These are phyloP conservation scores for Microthyrium microscopicum DNA, from an alignment of 2,329 filamentous ascomycete genomes.

Conservation along the genomic window DNA sequence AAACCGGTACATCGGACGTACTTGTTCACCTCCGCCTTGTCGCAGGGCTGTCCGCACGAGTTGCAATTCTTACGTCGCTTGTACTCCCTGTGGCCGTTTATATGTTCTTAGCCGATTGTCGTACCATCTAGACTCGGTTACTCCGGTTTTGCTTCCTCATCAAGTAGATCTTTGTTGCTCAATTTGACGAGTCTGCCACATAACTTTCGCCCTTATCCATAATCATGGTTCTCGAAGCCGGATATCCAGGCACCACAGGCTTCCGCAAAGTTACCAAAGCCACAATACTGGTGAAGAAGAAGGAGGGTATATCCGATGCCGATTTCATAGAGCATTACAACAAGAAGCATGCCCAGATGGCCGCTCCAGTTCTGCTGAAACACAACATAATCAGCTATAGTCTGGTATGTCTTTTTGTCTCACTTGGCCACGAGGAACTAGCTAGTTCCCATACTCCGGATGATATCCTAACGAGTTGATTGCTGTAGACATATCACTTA, in stretches of 20 bases:
- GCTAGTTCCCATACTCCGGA: background rate
- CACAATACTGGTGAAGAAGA: slow-evolving; percentile 30
- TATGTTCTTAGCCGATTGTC: too few species aligned
- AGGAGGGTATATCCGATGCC: slow-evolving; percentile 26
- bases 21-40: too few species aligned
- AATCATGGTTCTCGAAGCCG: slow-evolving; percentile 28
- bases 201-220: too few species aligned
- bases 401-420: slow-evolving; percentile 20
- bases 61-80: too few species aligned
- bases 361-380: slow-evolving; percentile 25
- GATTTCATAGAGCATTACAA: slow-evolving; percentile 31
- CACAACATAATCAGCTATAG: slow-evolving; percentile 29
- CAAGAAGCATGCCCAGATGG: slow-evolving; percentile 26
- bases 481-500: slow-evolving; percentile 28
- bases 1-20: too few species aligned
- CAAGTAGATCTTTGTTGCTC: too few species aligned
- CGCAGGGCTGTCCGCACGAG: too few species aligned
- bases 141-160: too few species aligned
- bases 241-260: slow-evolving; percentile 26
- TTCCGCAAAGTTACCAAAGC: slow-evolving; percentile 31
- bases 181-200: too few species aligned
- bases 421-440: too few species aligned
- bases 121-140: too few species aligned
- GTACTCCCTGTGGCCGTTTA: too few species aligned
- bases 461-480: slow-evolving; percentile 1